phyloP scores from a whole-genome alignment of 2,329 filamentous ascomycete genomes.

The Didymella keratinophila region DNA sequence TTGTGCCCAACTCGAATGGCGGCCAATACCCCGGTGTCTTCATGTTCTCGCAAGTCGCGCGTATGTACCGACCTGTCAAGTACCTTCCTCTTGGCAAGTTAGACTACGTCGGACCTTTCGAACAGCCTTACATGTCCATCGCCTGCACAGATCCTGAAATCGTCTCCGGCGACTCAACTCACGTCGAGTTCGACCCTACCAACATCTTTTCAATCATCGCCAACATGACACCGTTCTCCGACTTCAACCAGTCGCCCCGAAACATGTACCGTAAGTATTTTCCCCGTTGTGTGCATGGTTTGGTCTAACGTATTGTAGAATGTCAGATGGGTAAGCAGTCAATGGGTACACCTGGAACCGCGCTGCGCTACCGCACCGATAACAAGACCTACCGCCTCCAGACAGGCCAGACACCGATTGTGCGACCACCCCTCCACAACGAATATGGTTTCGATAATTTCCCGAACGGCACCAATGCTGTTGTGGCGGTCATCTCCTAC shows the following conservation, averaged over 20 bases:
- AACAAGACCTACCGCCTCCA: constrained; percentile 97
- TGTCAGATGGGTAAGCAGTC: constrained; percentile 91
- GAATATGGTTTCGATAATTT: constrained; percentile 98
- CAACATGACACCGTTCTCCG: constrained; percentile 98
- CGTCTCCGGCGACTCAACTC: constrained; percentile 85
- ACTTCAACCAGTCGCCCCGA: constrained; percentile 97
- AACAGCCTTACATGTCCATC: constrained; percentile 98
- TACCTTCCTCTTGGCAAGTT: constrained; percentile 86
- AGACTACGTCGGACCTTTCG: constrained; percentile 90
- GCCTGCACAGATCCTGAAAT: constrained; percentile 90
- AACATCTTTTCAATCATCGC: constrained; percentile 97
- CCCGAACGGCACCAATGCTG: constrained; percentile 92
- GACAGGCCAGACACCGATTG: constrained; percentile 94
- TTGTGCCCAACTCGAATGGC: constrained; percentile 83
- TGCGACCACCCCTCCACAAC: constrained; percentile 91
- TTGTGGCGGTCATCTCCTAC: constrained; percentile 98
- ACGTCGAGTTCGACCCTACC: constrained; percentile 92
- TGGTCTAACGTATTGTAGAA: neutral
- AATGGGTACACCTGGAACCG: constrained; percentile 94
- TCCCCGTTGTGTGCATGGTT: neutral
- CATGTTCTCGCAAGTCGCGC: constrained; percentile 85
- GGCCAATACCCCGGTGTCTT: constrained; percentile 98
- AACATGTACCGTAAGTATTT: constrained; percentile 79
- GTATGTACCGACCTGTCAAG: constrained; percentile 89
- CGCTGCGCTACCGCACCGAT: constrained; percentile 86